phyloP scores from a whole-genome alignment of 2,329 filamentous ascomycete species.

The Simplicillium sp. region DNA sequence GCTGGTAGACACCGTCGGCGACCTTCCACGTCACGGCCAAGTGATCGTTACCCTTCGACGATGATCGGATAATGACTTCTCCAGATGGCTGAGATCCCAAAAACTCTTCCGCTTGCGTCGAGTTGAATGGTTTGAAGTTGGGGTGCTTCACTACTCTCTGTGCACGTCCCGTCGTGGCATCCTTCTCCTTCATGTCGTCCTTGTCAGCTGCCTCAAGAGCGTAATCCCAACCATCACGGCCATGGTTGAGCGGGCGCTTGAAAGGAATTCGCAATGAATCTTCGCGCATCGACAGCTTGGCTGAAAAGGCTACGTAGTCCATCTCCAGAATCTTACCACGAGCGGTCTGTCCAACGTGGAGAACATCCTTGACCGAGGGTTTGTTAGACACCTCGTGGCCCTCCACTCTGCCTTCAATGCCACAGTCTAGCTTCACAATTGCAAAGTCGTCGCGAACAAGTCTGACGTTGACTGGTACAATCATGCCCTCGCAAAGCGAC shows the following conservation, averaged over 20 bases:
- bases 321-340: conserved; percentile 82
- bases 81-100: conserved; percentile 77
- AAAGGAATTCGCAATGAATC: conserved; percentile 68
- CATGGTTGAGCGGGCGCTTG: conserved; percentile 59
- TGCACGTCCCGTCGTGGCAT: conserved; percentile 72
- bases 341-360: conserved; percentile 71
- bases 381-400: conserved; percentile 72
- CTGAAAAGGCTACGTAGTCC: conserved; percentile 76
- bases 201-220: conserved; percentile 71
- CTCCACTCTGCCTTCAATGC: conserved; percentile 82
- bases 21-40: conserved; percentile 98
- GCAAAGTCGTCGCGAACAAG: conserved; percentile 88
- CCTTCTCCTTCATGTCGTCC: conserved; percentile 77
- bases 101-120: conserved; percentile 86
- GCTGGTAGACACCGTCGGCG: conserved; percentile 89
- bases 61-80: conserved; percentile 90
- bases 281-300: conserved; percentile 77
- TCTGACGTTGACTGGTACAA: conserved; percentile 80
- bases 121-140: conserved; percentile 88
- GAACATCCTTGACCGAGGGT: conserved; percentile 61
- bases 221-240: conserved; percentile 80
- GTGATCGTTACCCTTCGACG: conserved; percentile 91
- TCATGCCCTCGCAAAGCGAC: conserved; percentile 80
- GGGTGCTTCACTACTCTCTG: conserved; percentile 97
- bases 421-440: conserved; percentile 87